Evolutionary conservation across 2,329 filamentous ascomycete genomes (phyloP).

Genomic region (Apiospora kogelbergensis): DNA sequence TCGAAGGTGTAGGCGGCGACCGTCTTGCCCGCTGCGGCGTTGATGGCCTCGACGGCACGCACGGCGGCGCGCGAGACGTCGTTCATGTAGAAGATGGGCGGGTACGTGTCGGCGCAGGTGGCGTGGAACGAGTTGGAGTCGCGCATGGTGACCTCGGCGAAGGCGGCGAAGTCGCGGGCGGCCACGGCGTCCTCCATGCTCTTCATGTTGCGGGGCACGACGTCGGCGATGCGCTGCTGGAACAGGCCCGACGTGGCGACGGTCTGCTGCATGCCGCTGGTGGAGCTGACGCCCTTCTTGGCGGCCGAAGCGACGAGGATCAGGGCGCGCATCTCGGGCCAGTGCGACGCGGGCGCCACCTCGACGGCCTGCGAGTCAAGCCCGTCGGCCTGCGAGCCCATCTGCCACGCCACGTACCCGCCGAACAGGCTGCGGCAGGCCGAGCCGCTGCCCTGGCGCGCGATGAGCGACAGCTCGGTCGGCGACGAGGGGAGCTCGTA

Average conservation of each 20-base stretch:
- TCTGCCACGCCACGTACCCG: conserved; percentile 94
- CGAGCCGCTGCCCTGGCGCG: conserved; percentile 90
- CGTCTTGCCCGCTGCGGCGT: conserved; percentile 72
- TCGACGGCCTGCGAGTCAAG: conserved; percentile 85
- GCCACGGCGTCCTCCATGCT: conserved; percentile 81
- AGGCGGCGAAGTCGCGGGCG: conserved; percentile 77
- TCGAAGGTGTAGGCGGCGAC: conserved; percentile 97
- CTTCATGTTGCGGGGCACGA: conserved; percentile 82
- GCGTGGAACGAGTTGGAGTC: conserved; percentile 98
- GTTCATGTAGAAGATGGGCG: conserved; percentile 98
- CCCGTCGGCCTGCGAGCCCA: conserved; percentile 74
- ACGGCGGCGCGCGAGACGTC: conserved; percentile 88
- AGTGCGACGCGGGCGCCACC: conserved; percentile 85
- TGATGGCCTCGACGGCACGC: conserved; percentile 85
- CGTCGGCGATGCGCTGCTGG: conserved; percentile 67
- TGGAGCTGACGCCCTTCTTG: conserved; percentile 94
- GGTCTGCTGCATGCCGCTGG: conserved; percentile 95
- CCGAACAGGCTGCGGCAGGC: conserved; percentile 93
- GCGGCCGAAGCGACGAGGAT: conserved; percentile 89
- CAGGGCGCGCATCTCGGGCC: conserved; percentile 91
- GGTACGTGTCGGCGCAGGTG: conserved; percentile 90
- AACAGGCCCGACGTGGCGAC: conserved; percentile 91
- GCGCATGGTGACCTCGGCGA: conserved; percentile 90
- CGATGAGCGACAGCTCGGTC: conserved; percentile 82
- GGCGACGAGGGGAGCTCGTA: conserved; percentile 82